These are phyloP conservation scores for Anthostomella pinea DNA, from an alignment of 2,329 filamentous ascomycete genomes.

Conservation along the genomic window DNA sequence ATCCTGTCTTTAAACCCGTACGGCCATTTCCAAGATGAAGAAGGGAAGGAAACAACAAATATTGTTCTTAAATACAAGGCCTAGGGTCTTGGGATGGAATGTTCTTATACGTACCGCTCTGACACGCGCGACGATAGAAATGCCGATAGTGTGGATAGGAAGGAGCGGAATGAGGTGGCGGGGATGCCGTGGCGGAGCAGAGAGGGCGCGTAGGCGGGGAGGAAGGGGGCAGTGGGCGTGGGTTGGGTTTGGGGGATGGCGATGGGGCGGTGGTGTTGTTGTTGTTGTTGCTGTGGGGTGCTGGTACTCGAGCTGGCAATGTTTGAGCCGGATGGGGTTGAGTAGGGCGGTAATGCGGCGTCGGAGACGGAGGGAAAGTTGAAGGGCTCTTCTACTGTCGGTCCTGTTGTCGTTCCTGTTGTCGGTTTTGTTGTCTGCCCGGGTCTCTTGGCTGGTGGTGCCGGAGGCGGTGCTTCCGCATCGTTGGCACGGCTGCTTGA, in stretches of 20 bases:
- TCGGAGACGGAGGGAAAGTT: conserved; percentile 34
- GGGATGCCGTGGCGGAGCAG: conserved; percentile 37
- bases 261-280: conserved; percentile 36
- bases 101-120: too few relatives aligned
- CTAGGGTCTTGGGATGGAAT: too few relatives aligned
- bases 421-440: not conserved
- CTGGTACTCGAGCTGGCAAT: not conserved
- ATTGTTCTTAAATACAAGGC: too few relatives aligned
- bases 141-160: conserved; percentile 40
- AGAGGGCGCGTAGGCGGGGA: conserved; percentile 36
- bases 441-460: not conserved
- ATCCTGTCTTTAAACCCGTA: conserved; percentile 27
- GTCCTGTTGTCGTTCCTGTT: conserved; percentile 14
- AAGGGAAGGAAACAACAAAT: too few relatives aligned
- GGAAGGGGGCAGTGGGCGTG: conserved; percentile 35
- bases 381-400: conserved; percentile 37
- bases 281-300: conserved; percentile 13
- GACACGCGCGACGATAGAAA: conserved; percentile 45
- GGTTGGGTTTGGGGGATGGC: conserved; percentile 38
- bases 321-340: not conserved
- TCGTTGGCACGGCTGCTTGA: too few relatives aligned
- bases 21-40: too few relatives aligned
- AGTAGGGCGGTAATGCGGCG: conserved; percentile 31
- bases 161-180: conserved; percentile 21
- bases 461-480: not conserved